Base-by-base conservation (phyloP, 495 filamentous ascomycete species). In the Sabuloglossum arenarium region DNA sequence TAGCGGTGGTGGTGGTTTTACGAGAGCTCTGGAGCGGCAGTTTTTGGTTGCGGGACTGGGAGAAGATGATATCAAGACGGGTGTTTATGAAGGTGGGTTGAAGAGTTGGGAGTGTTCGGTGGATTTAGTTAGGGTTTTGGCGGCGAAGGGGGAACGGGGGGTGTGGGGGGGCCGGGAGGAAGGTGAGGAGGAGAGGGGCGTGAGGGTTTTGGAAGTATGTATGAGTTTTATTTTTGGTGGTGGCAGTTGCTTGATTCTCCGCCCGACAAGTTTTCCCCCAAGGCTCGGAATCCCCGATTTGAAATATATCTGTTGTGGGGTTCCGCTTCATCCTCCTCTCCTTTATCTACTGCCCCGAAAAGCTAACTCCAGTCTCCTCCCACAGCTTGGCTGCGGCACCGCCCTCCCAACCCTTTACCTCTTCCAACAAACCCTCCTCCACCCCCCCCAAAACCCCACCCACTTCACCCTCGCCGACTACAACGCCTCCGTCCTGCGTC, bases 51-150 rank as follows among this genome's bases (percentile, higher is more conserved):
- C 77, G 21, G 80, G 80, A 23, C 72, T 91, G 10, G 86, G 82
- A 31, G 73, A 85, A 62, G 82, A 85, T 58, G 91, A 98, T 65
- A 80, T 98, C 63, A 84, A 80, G 65, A 85, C 86, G 12, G 82
- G 84, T 59, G 80, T 96, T 62, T 98, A 98, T 67, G 91, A 98
- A 66, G 91, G 91, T 37, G 91, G 91, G n/a, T 89, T 96, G 69
- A 97, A 98, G 71, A 94, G 86, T 60, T 98, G 91, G 91, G 91
- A 98, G 69, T 94, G 91, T 69, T 81, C 84, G 11, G 69, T 93
- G 54, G 91, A 97, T 69, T 69, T 98, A 21, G 88, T 86, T 16
- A 83, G 76, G 61, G 75, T 86, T 56, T 70, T 90, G 21, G 67
- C 1, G 64, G 68, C 3, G 6, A 34, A 55, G 50, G 10, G 16